A percentile compares a stretch with the other conserved stretches of the same genome.
These are phyloP conservation scores for Pythium rhizo-oryzae DNA, from an alignment of 352 stramenopile species.

Conservation along the genomic window DNA sequence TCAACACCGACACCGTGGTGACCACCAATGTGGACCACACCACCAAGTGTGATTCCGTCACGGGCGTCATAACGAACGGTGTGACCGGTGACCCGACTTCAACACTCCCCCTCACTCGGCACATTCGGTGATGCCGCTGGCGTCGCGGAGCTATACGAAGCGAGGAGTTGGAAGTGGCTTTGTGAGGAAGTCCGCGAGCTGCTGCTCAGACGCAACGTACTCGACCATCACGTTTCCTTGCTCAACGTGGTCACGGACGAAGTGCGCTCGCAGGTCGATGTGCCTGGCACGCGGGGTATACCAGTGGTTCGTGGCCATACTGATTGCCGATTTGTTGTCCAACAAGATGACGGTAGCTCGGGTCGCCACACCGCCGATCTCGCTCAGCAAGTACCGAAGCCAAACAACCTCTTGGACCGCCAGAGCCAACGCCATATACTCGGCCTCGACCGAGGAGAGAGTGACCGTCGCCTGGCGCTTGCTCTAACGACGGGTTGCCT, in stretches of 20 bases:
- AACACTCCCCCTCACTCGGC: too few relatives aligned
- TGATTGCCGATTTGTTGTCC: conserved; percentile 16
- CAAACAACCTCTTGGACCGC: conserved; percentile 27
- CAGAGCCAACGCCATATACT: conserved; percentile 30
- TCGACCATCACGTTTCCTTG: background rate
- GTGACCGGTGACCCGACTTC: too few relatives aligned
- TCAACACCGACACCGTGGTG: too few relatives aligned
- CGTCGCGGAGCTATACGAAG: too few relatives aligned
- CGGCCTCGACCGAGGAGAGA: conserved; percentile 26
- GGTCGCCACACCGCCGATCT: background rate
- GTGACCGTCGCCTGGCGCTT: conserved; percentile 23
- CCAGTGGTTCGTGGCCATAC: background rate
- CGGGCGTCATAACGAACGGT: too few relatives aligned
- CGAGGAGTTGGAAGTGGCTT: too few relatives aligned
- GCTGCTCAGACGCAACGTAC: background rate
- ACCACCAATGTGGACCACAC: too few relatives aligned
- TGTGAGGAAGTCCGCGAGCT: background rate
- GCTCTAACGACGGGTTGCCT: conserved; percentile 15
- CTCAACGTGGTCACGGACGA: conserved; percentile 5
- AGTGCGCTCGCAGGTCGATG: conserved; percentile 14
- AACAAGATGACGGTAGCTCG: background rate
- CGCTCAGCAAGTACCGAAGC: conserved; percentile 16
- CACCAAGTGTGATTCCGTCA: too few relatives aligned
- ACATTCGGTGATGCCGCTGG: too few relatives aligned
- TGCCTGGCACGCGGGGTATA: conserved; percentile 17